These are phyloP conservation scores for Stephania cephalantha DNA, from an alignment of 164 flowering plant species.

Conservation along the genomic window DNA sequence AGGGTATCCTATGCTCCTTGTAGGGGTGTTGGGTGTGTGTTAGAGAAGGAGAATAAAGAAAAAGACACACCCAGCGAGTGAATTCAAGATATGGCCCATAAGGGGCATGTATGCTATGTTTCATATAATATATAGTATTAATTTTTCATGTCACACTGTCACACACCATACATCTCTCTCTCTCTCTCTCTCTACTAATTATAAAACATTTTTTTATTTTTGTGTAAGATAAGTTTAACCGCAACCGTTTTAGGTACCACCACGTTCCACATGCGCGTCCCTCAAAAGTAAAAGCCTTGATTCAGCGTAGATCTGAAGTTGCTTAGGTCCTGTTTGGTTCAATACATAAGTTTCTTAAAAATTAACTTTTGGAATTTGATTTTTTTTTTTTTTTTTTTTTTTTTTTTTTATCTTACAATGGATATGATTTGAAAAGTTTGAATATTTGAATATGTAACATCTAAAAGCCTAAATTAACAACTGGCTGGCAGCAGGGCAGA, in stretches of 20 bases:
- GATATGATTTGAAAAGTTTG: too few relatives aligned
- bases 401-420: too few relatives aligned
- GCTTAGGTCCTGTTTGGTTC: not conserved
- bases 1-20: conserved; percentile 9
- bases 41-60: conserved; percentile 4
- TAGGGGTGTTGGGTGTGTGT: not conserved
- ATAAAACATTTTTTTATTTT: too few relatives aligned
- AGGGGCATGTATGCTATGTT: not conserved
- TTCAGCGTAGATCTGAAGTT: conserved; percentile 1
- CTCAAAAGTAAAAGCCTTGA: conserved; percentile 6
- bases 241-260: not conserved
- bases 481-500: too few relatives aligned
- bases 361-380: too few relatives aligned
- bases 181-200: not conserved
- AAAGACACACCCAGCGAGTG: not conserved
- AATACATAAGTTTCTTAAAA: too few relatives aligned
- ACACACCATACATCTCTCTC: not conserved
- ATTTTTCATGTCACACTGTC: too few relatives aligned
- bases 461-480: too few relatives aligned
- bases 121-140: too few relatives aligned
- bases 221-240: too few relatives aligned
- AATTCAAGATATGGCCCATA: not conserved
- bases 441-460: too few relatives aligned
- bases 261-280: not conserved
- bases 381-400: too few relatives aligned